Percentiles rank a stretch among this genome's conserved stretches.
Conservation (phyloP, 257 asterid species). For the Fraxinus pennsylvanica region DNA sequence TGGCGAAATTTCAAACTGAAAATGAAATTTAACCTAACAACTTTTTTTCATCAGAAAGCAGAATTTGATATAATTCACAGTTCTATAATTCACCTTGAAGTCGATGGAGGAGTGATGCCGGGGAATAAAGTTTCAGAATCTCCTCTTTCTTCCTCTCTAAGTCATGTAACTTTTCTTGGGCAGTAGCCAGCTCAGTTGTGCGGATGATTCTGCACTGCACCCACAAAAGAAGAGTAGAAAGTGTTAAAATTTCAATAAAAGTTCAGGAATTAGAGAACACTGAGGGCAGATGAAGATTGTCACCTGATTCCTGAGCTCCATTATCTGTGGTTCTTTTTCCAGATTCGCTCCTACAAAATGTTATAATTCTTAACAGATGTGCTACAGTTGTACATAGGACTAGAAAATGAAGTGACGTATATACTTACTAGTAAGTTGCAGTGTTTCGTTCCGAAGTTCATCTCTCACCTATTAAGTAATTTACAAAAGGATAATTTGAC, state of each 20-base stretch:
- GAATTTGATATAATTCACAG: background rate
- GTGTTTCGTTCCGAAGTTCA: conserved; percentile 80
- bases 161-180: conserved; percentile 82
- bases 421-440: conserved; percentile 89
- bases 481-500: conserved; percentile 7
- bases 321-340: conserved; percentile 81
- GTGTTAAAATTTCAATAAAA: conserved; percentile 2
- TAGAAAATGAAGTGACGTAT: conserved; percentile 17
- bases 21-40: background rate
- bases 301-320: conserved; percentile 98
- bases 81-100: conserved; percentile 65
- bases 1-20: background rate
- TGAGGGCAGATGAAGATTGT: conserved; percentile 13
- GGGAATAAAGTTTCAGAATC: conserved; percentile 57
- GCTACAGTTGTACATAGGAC: background rate
- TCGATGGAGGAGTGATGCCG: conserved; percentile 65
- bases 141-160: conserved; percentile 75
- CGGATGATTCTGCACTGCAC: conserved; percentile 89
- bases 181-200: conserved; percentile 88
- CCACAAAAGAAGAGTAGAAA: conserved; percentile 27
- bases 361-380: conserved; percentile 13
- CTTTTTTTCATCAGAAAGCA: background rate
- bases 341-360: conserved; percentile 71
- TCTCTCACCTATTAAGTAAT: conserved; percentile 64
- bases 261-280: background rate